Evolutionary conservation across 805 yeast species (phyloP).

Genomic region (Cyberlindnera lachancei): DNA sequence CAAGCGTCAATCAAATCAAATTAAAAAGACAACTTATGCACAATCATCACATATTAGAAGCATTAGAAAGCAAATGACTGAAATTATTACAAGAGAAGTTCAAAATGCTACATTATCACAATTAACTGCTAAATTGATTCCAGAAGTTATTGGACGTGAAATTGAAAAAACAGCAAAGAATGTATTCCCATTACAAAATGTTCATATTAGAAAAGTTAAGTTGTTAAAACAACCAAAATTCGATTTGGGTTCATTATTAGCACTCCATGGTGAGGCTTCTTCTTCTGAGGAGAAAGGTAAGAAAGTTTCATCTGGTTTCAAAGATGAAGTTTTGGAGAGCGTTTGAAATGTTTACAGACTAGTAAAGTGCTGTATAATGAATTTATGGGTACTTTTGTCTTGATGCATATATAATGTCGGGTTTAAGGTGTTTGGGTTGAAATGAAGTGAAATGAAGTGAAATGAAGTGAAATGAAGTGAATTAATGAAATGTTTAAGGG

Average conservation of each 20-base stretch:
- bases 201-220: conserved; percentile 98
- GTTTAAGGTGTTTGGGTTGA: too few species aligned
- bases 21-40: conserved; percentile 96
- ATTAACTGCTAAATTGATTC: conserved; percentile 93
- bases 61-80: conserved; percentile 86
- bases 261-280: conserved; percentile 95
- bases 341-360: conserved; percentile 37
- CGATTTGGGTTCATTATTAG: conserved; percentile 92
- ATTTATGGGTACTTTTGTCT: too few species aligned
- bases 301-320: conserved; percentile 87
- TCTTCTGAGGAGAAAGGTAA: conserved; percentile 95
- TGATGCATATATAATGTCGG: too few species aligned
- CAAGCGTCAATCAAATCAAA: conserved; percentile 94
- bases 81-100: conserved; percentile 95
- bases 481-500: too few species aligned
- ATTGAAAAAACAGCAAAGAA: conserved; percentile 93
- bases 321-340: conserved; percentile 96
- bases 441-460: too few species aligned
- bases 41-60: conserved; percentile 89
- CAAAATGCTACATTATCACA: conserved; percentile 92
- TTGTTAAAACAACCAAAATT: conserved; percentile 97
- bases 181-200: conserved; percentile 97
- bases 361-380: not conserved
- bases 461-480: too few species aligned
- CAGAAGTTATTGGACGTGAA: conserved; percentile 98